Evolutionary conservation across 305 asterid genomes (phyloP), one percentile per base, ranked within the genome.

Genomic region (Fraxinus greggii): DNA sequence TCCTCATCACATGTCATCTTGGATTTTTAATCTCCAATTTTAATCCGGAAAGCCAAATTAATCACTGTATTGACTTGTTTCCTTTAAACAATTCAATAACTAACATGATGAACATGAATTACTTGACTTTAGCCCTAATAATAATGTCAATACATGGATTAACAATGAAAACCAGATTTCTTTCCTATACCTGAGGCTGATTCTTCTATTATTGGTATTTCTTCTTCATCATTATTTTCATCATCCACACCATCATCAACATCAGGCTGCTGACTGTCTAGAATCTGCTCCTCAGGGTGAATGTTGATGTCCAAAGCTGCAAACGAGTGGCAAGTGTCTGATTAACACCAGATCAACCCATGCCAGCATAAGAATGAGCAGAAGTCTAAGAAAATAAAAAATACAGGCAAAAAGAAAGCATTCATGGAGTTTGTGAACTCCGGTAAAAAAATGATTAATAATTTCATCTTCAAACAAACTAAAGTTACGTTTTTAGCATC

Each of bases 261-360:
- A 80, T 92, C 97, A 4, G 89, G 94, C 82, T 32, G 45, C 76
- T 90, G 91, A 81, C 93, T 88, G 75, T 88, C 92, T 80, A 93
- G 83, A 82, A 91, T 89, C 88, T 95, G 98, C 88, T 92, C 99
- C 90, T 93, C 98, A 21, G 95, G 95, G 84, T 92, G 86, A 72
- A 85, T 83, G 83, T 91, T 88, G 87, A 96, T 90, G 85, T 94
- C 98, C 97, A 95, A 90, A 93, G 95, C 98, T 95, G 97, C 92
- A 95, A 92, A 91, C 86, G 96, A 92, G 95, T 93, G 93, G 95
- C 84, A 94, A 86, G 92, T 84, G 93, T 92, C 98, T 94, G 98
- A 91, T 91, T 88, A 88, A 86, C 88, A 88, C 84, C 88, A 86
- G 82, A 85, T 84, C 85, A 70, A 83, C 87, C 70, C 82, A 29